Conservation (phyloP, 2,329 filamentous ascomycete species). For the Aspergillus versicolor region DNA sequence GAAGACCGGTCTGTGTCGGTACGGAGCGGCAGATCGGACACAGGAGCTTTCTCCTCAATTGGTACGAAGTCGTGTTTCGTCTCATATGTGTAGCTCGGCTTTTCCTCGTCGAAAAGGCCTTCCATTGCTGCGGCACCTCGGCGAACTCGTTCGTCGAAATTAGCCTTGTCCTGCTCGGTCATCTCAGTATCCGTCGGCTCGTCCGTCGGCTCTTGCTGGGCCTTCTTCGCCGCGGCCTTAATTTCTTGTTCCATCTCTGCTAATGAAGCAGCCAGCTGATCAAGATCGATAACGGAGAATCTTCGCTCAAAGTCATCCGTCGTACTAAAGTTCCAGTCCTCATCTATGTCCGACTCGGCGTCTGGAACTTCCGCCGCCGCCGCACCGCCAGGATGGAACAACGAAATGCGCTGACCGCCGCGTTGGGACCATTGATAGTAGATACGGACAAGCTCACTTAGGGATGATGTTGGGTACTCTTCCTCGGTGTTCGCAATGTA, state of each 20-base stretch:
- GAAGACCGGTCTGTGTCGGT: conserved; percentile 48
- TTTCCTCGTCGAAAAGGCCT: conserved; percentile 57
- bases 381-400: conserved; percentile 61
- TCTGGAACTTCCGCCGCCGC: conserved; percentile 54
- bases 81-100: conserved; percentile 59
- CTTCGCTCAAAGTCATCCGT: conserved; percentile 60
- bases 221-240: conserved; percentile 28
- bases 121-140: conserved; percentile 58
- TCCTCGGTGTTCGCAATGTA: conserved; percentile 45
- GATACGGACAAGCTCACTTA: conserved; percentile 47
- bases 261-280: conserved; percentile 49
- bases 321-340: conserved; percentile 66
- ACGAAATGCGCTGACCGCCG: conserved; percentile 52
- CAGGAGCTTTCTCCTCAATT: conserved; percentile 41
- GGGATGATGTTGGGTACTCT: conserved; percentile 43
- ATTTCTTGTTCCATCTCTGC: conserved; percentile 43
- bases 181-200: conserved; percentile 33
- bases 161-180: conserved; percentile 48
- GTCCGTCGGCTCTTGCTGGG: conserved; percentile 29
- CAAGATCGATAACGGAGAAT: conserved; percentile 48
- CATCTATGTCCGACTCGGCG: conserved; percentile 41
- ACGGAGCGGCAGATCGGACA: conserved; percentile 56
- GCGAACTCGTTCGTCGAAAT: conserved; percentile 58
- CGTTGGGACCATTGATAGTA: conserved; percentile 51
- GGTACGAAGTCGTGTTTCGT: conserved; percentile 52